Conservation (phyloP, 345 rosid genomes). For the Gossypium raimondii region DNA sequence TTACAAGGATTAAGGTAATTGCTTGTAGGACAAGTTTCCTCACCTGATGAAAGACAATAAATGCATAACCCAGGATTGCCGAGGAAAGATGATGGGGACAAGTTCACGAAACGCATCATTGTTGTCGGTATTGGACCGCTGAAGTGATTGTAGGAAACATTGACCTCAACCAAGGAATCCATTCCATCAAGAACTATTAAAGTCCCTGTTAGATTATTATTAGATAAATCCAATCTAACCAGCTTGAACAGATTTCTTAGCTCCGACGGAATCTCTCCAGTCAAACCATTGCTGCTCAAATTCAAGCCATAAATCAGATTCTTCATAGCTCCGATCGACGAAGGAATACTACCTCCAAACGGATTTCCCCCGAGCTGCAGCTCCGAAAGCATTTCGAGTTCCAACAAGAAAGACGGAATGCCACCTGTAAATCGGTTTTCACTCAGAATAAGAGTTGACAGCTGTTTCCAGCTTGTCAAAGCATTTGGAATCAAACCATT, state of each 20-base stretch:
- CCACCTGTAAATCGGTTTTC: conserved; percentile 60
- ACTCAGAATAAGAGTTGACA: conserved; percentile 50
- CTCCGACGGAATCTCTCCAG: conserved; percentile 50
- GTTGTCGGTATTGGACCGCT: conserved; percentile 58
- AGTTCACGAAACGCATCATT: conserved; percentile 29
- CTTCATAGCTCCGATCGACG: conserved; percentile 44
- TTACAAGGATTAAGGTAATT: conserved; percentile 37
- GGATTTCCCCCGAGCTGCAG: conserved; percentile 58
- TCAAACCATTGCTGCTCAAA: conserved; percentile 55
- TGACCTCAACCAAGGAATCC: conserved; percentile 35
- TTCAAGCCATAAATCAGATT: conserved; percentile 49
- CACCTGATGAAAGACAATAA: conserved; percentile 32
- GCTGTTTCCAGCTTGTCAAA: conserved; percentile 44
- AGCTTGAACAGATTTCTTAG: conserved; percentile 41
- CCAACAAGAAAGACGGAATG: conserved; percentile 53
- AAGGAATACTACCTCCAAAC: conserved; percentile 66
- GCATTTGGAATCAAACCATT: conserved; percentile 51
- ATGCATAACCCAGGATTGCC: conserved; percentile 63
- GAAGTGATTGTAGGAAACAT: conserved; percentile 62
- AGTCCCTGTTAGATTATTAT: conserved; percentile 62
- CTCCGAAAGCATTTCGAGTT: conserved; percentile 41
- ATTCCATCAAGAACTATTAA: conserved; percentile 38
- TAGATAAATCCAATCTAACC: conserved; percentile 50
- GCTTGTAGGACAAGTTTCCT: conserved; percentile 23
- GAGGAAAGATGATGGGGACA: conserved; percentile 44